A percentile compares a stretch with the other conserved stretches of the same genome.
These are phyloP conservation scores for Aspergillus amoenus DNA, from an alignment of 2,329 filamentous ascomycete species.

Conservation along the genomic window DNA sequence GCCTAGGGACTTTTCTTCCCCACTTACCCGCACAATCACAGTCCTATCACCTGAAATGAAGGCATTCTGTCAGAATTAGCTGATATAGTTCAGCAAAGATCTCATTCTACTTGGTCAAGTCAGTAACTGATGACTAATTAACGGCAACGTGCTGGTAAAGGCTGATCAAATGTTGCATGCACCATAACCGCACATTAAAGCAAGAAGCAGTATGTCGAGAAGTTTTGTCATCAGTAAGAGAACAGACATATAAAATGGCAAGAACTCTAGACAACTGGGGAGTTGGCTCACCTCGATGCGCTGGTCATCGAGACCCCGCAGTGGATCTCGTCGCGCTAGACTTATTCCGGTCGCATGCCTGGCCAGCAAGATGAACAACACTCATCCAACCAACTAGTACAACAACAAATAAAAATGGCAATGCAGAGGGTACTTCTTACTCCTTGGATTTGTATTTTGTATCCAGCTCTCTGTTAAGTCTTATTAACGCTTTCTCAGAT, in stretches of 20 bases:
- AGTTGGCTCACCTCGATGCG: neutral
- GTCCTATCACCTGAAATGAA: neutral
- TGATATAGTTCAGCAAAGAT: neutral
- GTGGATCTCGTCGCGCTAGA: neutral
- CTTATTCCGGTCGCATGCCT: neutral
- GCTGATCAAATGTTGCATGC: too few species aligned
- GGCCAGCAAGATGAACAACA: neutral
- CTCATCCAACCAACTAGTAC: neutral
- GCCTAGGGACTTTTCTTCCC: neutral
- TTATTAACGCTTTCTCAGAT: conserved; percentile 26
- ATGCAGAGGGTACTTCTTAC: conserved; percentile 17
- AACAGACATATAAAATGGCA: too few species aligned
- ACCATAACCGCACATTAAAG: too few species aligned
- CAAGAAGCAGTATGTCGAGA: too few species aligned
- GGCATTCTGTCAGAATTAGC: neutral
- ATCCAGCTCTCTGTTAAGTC: too few species aligned
- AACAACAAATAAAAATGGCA: conserved; percentile 17
- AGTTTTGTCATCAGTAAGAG: too few species aligned
- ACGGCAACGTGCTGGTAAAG: neutral
- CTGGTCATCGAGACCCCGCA: neutral
- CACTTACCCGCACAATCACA: neutral
- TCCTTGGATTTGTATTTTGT: too few species aligned
- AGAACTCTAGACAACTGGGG: too few species aligned
- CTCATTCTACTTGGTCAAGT: neutral
- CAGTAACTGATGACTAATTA: neutral